Evolutionary conservation across 768 basidiomycete species (phyloP).

Genomic region (Kwoniella newhampshirensis): DNA sequence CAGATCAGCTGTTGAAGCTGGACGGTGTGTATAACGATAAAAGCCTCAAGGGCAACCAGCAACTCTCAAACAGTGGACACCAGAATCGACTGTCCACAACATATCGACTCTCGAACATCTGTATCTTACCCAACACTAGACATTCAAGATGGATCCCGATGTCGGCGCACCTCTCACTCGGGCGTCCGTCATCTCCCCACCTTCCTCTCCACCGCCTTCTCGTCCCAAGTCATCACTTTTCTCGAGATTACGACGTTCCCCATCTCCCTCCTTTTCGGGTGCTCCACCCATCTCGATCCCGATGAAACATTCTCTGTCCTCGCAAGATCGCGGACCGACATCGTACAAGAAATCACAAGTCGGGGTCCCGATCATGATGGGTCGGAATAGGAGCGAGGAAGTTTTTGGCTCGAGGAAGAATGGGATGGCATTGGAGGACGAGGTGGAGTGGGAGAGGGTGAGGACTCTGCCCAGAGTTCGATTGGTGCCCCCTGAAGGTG

Average conservation of each 20-base stretch:
- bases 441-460: constrained; percentile 31
- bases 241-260: constrained; percentile 8
- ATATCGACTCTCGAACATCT: no score
- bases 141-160: neutral
- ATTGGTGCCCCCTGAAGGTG: constrained; percentile 43
- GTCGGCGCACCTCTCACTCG: constrained; percentile 2
- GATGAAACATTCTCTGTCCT: neutral
- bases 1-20: no score
- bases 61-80: no score
- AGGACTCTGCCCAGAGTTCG: constrained; percentile 35
- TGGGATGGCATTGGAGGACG: constrained; percentile 21
- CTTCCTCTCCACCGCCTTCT: neutral
- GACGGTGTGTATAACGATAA: no score
- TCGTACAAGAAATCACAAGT: constrained; percentile 15
- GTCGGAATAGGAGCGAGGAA: constrained; percentile 17
- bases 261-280: constrained; percentile 6
- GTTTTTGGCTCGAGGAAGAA: constrained; percentile 10
- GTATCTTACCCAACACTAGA: no score
- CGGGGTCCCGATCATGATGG: constrained; percentile 21
- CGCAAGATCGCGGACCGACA: neutral
- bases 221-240: constrained; percentile 9
- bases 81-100: no score
- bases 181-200: neutral
- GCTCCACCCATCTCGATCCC: constrained; percentile 5
- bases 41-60: no score